Evolutionary conservation across 306 rosid genomes (phyloP).

Genomic region (Fagus sylvatica): DNA sequence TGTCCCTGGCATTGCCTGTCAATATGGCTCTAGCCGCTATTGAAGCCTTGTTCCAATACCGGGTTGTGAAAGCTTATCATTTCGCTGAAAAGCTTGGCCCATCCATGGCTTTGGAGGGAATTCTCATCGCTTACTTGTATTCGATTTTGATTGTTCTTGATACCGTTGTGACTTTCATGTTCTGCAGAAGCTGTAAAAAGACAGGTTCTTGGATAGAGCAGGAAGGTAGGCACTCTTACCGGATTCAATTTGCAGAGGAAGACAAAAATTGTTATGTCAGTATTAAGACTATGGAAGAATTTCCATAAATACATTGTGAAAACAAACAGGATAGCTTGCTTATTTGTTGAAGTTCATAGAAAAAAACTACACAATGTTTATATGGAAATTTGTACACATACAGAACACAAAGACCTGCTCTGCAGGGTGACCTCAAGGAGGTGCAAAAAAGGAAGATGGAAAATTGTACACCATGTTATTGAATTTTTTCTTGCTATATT

Average conservation of each 20-base stretch:
- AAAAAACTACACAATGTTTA: constrained; percentile 13
- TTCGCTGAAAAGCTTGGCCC: constrained; percentile 31
- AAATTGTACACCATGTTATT: constrained; percentile 18
- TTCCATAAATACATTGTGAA: constrained; percentile 35
- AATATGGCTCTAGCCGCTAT: constrained; percentile 66
- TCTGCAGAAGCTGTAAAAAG: constrained; percentile 58
- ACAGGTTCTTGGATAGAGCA: constrained; percentile 21
- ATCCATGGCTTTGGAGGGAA: constrained; percentile 57
- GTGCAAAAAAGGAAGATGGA: constrained; percentile 23
- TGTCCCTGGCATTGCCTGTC: constrained; percentile 71
- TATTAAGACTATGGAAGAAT: constrained; percentile 39
- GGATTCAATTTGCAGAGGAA: constrained; percentile 39
- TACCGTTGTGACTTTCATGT: constrained; percentile 61
- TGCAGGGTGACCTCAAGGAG: constrained; percentile 20
- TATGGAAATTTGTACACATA: constrained; percentile 32
- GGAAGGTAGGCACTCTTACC: constrained; percentile 18
- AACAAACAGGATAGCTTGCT: constrained; percentile 7
- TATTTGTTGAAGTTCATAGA: constrained; percentile 8
- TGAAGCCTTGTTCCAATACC: constrained; percentile 83
- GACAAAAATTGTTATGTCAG: constrained; percentile 24
- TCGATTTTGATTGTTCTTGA: constrained; percentile 74
- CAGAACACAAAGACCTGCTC: constrained; percentile 24
- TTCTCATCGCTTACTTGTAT: constrained; percentile 74
- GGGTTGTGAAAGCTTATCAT: constrained; percentile 53
- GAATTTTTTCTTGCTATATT: constrained; percentile 19